Percentiles rank a stretch among this genome's conserved stretches.
phyloP scores from a whole-genome alignment of 768 basidiomycete genomes.

The Leccinum obscurum region DNA sequence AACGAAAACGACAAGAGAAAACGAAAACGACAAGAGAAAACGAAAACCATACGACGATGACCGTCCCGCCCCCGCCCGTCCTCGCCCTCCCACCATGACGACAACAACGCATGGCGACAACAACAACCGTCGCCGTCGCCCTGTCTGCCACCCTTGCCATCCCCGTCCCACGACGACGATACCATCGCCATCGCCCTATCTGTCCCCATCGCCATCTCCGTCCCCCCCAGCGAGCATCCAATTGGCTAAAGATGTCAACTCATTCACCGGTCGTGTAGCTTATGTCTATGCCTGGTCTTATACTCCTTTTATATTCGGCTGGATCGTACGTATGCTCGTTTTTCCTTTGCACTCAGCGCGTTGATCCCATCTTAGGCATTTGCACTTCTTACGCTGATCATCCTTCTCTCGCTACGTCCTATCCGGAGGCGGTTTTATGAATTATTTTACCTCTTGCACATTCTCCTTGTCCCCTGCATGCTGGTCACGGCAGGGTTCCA shows the following conservation, averaged over 20 bases:
- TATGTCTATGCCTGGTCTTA: slow-evolving; percentile 58
- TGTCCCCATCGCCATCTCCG: too few species aligned
- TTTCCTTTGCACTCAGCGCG: slow-evolving; percentile 5
- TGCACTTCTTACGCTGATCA: slow-evolving; percentile 50
- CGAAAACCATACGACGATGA: too few species aligned
- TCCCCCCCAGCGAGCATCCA: slow-evolving; percentile 49
- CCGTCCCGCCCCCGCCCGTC: too few species aligned
- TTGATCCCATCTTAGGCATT: slow-evolving; percentile 47
- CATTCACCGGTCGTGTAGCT: slow-evolving; percentile 41
- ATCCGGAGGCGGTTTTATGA: slow-evolving; percentile 58
- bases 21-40: too few species aligned
- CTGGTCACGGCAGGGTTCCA: slow-evolving; percentile 64
- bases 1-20: too few species aligned
- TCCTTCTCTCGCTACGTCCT: slow-evolving; percentile 49
- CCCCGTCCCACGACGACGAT: too few species aligned
- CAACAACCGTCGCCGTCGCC: too few species aligned
- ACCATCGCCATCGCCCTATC: too few species aligned
- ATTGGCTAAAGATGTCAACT: slow-evolving; percentile 50
- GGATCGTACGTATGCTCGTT: slow-evolving; percentile 42
- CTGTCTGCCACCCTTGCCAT: too few species aligned
- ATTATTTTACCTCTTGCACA: slow-evolving; percentile 64
- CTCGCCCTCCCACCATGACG: too few species aligned
- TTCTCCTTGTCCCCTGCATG: slow-evolving; percentile 62
- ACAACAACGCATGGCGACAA: too few species aligned
- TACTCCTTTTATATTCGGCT: slow-evolving; percentile 57